A percentile compares a stretch with the other conserved stretches of the same genome.
Conservation (phyloP, 352 stramenopile genomes). For the Globisporangium polare region DNA sequence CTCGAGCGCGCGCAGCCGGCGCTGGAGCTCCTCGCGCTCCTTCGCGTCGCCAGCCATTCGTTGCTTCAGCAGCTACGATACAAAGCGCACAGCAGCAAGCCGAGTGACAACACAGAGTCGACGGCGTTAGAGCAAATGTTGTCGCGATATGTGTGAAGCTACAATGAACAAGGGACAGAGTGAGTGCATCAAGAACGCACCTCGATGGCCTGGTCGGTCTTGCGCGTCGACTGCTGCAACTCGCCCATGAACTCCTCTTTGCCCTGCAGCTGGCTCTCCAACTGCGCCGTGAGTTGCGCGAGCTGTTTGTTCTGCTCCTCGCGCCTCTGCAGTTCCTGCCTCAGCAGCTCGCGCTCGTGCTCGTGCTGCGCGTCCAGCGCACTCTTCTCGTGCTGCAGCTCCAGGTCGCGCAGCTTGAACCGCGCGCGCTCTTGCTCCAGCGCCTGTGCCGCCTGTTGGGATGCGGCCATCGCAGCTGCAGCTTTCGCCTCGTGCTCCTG, state of each 20-base stretch:
- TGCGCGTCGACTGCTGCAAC: slow-evolving; percentile 30
- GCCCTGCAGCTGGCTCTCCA: slow-evolving; percentile 31
- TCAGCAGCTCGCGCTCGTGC: slow-evolving; percentile 22
- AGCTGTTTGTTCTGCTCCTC: slow-evolving; percentile 36
- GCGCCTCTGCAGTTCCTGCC: slow-evolving; percentile 21
- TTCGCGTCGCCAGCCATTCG: slow-evolving; percentile 38
- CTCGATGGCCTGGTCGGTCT: slow-evolving; percentile 52
- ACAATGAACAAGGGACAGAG: not conserved
- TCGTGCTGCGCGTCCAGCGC: slow-evolving; percentile 22
- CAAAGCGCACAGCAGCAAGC: too few relatives aligned
- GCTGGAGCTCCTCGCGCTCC: slow-evolving; percentile 56
- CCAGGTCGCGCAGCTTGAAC: slow-evolving; percentile 23
- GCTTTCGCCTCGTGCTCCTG: slow-evolving; percentile 1
- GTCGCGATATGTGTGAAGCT: not conserved
- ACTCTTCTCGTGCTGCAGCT: slow-evolving; percentile 23
- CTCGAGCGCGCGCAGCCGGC: slow-evolving; percentile 39
- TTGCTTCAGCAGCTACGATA: slow-evolving; percentile 40
- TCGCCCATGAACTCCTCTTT: slow-evolving; percentile 26
- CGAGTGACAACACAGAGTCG: too few relatives aligned
- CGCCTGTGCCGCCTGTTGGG: slow-evolving; percentile 16
- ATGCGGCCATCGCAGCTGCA: slow-evolving; percentile 21
- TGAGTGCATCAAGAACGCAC: slow-evolving; percentile 17
- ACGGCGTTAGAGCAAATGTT: not conserved
- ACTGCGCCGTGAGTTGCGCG: slow-evolving; percentile 17
- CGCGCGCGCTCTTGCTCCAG: slow-evolving; percentile 28